A percentile compares a stretch with the other conserved stretches of the same genome.
Evolutionary conservation across 192 early-diverging fungal genomes (phyloP).

Genomic region (Phlyctochytrium bullatum): DNA sequence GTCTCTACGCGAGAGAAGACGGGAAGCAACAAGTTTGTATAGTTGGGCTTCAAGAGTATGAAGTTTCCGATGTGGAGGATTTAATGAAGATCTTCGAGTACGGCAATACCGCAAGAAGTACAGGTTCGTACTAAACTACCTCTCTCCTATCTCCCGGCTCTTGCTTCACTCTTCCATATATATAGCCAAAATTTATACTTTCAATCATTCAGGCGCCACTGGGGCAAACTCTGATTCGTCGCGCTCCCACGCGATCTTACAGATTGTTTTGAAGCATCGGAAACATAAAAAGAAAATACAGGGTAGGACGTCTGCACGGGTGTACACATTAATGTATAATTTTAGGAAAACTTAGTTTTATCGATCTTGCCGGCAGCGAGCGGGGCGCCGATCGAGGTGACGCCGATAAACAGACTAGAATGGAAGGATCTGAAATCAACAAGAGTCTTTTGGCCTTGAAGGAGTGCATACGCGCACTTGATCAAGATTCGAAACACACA

Average conservation of each 20-base stretch:
- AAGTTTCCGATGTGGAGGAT: constrained; percentile 79
- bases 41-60: constrained; percentile 81
- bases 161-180: constrained; percentile 9
- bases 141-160: not conserved
- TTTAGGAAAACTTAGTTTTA: constrained; percentile 89
- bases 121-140: constrained; percentile 72
- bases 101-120: constrained; percentile 85
- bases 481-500: constrained; percentile 91
- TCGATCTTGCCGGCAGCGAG: constrained; percentile 97
- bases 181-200: not conserved
- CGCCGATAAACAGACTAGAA: constrained; percentile 87
- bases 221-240: constrained; percentile 95
- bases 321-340: too few species aligned
- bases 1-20: constrained; percentile 94
- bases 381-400: constrained; percentile 97
- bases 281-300: constrained; percentile 58
- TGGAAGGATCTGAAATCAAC: constrained; percentile 99
- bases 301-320: constrained; percentile 42
- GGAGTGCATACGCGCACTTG: constrained; percentile 96
- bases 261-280: constrained; percentile 79
- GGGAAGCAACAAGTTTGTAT: constrained; percentile 93
- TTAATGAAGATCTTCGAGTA: constrained; percentile 93
- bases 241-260: constrained; percentile 95
- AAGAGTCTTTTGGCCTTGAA: constrained; percentile 96
- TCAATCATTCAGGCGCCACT: constrained; percentile 66